Evolutionary conservation across 176 grass and related monocot genomes (phyloP).

Genomic region (Avena sativa): DNA sequence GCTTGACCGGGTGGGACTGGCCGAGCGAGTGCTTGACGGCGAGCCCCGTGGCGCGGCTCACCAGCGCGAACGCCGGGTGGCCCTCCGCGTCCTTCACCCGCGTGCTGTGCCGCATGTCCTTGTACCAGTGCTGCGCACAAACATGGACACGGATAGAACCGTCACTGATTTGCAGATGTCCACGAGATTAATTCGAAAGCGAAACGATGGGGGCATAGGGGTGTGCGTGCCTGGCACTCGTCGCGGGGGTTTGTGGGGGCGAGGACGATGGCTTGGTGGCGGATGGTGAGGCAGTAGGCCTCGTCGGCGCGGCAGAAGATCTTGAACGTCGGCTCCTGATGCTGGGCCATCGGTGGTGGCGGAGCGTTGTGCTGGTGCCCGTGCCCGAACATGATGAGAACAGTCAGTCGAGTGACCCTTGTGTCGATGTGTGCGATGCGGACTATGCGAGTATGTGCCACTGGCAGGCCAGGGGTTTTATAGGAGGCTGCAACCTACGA

Average conservation of each 20-base stretch:
- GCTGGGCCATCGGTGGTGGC: not conserved
- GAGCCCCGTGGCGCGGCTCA: constrained; percentile 70
- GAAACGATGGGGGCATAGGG: too few species aligned
- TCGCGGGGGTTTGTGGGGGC: constrained; percentile 52
- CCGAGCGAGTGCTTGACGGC: constrained; percentile 89
- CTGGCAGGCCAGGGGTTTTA: constrained; percentile 23
- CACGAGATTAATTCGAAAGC: too few species aligned
- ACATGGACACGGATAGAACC: too few species aligned
- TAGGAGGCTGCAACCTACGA: not conserved
- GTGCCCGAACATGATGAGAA: constrained; percentile 23
- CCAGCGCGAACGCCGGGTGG: constrained; percentile 65
- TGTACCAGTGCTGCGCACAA: constrained; percentile 68
- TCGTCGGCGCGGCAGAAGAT: constrained; percentile 69
- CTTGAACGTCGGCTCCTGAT: constrained; percentile 57
- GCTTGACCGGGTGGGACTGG: constrained; percentile 67
- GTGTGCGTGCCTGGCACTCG: constrained; percentile 45
- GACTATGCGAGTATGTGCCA: not conserved
- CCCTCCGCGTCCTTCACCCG: constrained; percentile 70
- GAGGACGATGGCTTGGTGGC: constrained; percentile 62
- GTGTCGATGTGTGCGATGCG: not conserved
- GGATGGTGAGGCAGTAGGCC: constrained; percentile 56
- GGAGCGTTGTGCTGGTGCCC: constrained; percentile 21
- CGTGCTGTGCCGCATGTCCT: constrained; percentile 72
- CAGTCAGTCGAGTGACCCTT: not conserved
- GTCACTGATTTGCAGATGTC: too few species aligned